Base-by-base conservation (phyloP, 2,329 filamentous ascomycete species). In the Epicoccum nigrum region DNA sequence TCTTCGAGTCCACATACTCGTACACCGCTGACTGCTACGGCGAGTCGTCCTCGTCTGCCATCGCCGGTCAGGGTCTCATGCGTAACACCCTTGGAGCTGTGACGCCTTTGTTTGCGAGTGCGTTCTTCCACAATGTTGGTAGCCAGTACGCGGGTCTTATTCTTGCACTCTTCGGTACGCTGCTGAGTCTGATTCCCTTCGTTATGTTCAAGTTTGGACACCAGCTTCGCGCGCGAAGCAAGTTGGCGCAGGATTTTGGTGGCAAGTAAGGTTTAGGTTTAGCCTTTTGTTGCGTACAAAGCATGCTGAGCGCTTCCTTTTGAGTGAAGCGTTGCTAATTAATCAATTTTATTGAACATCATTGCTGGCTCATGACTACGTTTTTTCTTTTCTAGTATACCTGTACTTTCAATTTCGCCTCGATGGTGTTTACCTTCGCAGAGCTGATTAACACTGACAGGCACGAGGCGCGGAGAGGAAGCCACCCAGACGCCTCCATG, bases 21-120 rank as follows among this genome's bases (percentile, higher is more conserved):
- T 81, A 80, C 61, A 82, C 79, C 0, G 75, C 79, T 4, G 79
- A 82, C 58, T 82, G 79, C 63, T 82, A 82, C 50, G 79, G 79
- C 16, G 74, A 77, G 49, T 80, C 67, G 20, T 70, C 72, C 1
- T 73, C 69, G 1, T 72, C 69, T 11, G 74, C 74, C 15, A 76
- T 82, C 44, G 80, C 80, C 2, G 79, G 78, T 1, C 79, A 82
- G 63, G 78, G 79, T 16, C 71, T 81, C 46, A 77, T 82, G 75
- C 72, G 80, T 15, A 82, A 82, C 56, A 80, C 78, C 0, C 75
- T 82, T 1, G 80, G 80, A 34, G 80, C 79, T 2, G 77, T 82
- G 0, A 79, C 79, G 19, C 80, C 80, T 0, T 63, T 82, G 11
- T 82, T 82, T 54, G 79, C 79, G 11, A 76, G 70, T 25, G 76